These are phyloP conservation scores for Farysia itapuensis DNA, from an alignment of 1,284 basidiomycete genomes.

Conservation along the genomic window DNA sequence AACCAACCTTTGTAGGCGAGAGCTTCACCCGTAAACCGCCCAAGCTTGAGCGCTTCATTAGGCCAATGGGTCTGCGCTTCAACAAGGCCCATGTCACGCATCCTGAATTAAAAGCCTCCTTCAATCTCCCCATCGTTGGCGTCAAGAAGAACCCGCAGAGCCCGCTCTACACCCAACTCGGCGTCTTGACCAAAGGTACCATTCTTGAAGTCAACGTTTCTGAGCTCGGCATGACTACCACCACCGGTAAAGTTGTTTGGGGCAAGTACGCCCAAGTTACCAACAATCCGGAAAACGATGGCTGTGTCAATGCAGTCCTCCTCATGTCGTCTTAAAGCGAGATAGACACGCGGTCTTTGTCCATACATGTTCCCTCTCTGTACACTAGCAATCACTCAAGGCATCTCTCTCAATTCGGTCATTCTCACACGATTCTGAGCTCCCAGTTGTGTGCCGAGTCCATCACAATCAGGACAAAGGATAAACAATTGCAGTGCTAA, in stretches of 20 bases:
- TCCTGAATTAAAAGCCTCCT: constrained; percentile 96
- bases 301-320: constrained; percentile 55
- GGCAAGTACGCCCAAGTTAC: constrained; percentile 90
- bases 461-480: neutral
- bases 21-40: constrained; percentile 98
- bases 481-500: no score
- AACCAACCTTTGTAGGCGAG: constrained; percentile 97
- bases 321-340: constrained; percentile 46
- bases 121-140: constrained; percentile 95
- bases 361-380: constrained; percentile 1
- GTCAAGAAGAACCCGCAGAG: constrained; percentile 99
- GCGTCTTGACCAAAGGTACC: constrained; percentile 97
- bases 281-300: constrained; percentile 59
- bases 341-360: no score
- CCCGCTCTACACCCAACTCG: constrained; percentile 84
- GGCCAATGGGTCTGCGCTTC: constrained; percentile 94
- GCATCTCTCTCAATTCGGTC: neutral
- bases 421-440: neutral
- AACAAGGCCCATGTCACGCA: constrained; percentile 99
- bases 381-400: constrained; percentile 17
- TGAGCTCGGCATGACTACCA: constrained; percentile 84
- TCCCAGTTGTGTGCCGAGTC: neutral
- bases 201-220: constrained; percentile 91
- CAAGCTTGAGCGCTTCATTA: constrained; percentile 97
- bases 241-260: constrained; percentile 84